Conservation (phyloP, 73 alveolate species). For the Paramecium pentaurelia region DNA sequence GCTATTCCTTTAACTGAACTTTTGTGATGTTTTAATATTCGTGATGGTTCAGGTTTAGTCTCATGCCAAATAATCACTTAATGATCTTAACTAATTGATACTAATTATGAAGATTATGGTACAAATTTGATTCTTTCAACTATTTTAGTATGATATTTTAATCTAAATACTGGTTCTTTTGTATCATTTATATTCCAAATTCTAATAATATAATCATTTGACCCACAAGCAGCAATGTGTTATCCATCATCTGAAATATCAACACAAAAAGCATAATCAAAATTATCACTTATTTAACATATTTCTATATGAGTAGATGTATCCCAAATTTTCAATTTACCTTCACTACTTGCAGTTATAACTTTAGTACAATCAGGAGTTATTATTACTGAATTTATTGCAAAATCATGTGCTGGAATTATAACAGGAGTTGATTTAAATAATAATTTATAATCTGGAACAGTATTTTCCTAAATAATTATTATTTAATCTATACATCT, state of each 20-base stretch:
- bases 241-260: neutral
- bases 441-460: neutral
- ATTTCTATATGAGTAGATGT: neutral
- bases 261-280: neutral
- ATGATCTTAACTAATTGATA: slow-evolving; percentile 1
- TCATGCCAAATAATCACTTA: neutral
- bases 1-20: slow-evolving; percentile 11
- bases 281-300: neutral
- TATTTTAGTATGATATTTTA: neutral
- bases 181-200: neutral
- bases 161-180: neutral
- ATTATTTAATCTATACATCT: neutral
- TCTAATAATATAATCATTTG: neutral
- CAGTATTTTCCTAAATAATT: neutral
- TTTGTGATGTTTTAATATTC: neutral
- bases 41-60: slow-evolving; percentile 6
- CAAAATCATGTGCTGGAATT: neutral
- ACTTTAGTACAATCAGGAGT: slow-evolving; percentile 10
- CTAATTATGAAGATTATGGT: neutral
- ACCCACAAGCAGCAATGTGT: neutral
- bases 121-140: neutral
- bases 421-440: neutral
- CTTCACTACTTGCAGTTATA: slow-evolving; percentile 5
- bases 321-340: neutral
- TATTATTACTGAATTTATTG: neutral